A percentile compares a stretch with the other conserved stretches of the same genome.
Conservation (phyloP, 192 early-diverging fungal genomes). For the Funneliformis geosporum region DNA sequence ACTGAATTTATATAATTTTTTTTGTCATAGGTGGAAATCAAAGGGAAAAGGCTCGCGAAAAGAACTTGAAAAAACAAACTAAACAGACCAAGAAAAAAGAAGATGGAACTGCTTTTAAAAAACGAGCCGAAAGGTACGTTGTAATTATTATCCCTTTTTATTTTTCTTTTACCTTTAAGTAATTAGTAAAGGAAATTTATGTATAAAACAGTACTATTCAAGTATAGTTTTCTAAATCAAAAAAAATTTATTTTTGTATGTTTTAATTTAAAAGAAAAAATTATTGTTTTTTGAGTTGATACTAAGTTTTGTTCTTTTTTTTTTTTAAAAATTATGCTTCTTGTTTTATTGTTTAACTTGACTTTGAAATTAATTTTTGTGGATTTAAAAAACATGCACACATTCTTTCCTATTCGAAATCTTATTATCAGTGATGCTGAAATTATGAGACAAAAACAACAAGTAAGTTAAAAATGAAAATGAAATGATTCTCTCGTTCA, state of each 20-base stretch:
- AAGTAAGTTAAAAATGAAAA: conserved; percentile 20
- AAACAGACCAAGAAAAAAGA: conserved; percentile 35
- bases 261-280: background rate
- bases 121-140: conserved; percentile 50
- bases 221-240: too few species aligned
- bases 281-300: background rate
- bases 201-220: too few species aligned
- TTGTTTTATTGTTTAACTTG: too few species aligned
- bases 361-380: background rate
- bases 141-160: background rate
- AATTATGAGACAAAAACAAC: conserved; percentile 55
- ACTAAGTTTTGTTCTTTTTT: background rate
- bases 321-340: too few species aligned
- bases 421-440: conserved; percentile 47
- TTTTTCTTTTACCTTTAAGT: background rate
- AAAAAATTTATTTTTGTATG: background rate
- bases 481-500: background rate
- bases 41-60: conserved; percentile 51
- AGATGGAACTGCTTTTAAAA: conserved; percentile 38
- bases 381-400: background rate
- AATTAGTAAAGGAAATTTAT: background rate
- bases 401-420: background rate
- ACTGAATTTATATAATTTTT: background rate
- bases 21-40: conserved; percentile 57
- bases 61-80: conserved; percentile 47